Percentiles rank a stretch among this genome's conserved stretches.
phyloP scores from a whole-genome alignment of 306 rosid species.

The Castanospermum australe region DNA sequence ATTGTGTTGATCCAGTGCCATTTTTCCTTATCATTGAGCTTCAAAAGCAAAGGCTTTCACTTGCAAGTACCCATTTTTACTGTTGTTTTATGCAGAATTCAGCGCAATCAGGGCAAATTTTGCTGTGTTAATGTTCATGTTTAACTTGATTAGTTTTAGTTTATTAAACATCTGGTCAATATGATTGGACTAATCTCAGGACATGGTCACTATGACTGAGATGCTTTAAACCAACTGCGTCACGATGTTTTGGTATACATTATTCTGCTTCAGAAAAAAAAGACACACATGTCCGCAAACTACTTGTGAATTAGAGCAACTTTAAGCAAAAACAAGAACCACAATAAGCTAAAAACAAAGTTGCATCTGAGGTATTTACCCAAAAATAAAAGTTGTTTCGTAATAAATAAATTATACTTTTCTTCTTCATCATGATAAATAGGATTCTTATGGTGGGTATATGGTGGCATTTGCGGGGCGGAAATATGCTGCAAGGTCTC shows the following conservation, averaged over 20 bases:
- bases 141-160: conserved; percentile 2
- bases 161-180: background rate
- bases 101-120: background rate
- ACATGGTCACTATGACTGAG: background rate
- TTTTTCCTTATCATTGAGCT: background rate
- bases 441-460: conserved; percentile 66
- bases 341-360: background rate
- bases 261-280: background rate
- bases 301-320: background rate
- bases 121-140: background rate
- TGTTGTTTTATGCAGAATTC: background rate
- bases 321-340: background rate
- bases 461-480: conserved; percentile 78
- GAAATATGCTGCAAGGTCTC: conserved; percentile 70
- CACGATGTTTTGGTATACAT: background rate
- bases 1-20: background rate
- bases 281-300: background rate
- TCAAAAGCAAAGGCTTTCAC: background rate
- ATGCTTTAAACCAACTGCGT: background rate
- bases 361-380: background rate
- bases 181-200: background rate
- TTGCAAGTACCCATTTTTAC: conserved; percentile 1
- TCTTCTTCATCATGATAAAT: background rate
- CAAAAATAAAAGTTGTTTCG: background rate
- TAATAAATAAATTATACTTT: background rate